Base-by-base conservation (phyloP, 176 grass and related monocot genomes). In the Canna indica region DNA sequence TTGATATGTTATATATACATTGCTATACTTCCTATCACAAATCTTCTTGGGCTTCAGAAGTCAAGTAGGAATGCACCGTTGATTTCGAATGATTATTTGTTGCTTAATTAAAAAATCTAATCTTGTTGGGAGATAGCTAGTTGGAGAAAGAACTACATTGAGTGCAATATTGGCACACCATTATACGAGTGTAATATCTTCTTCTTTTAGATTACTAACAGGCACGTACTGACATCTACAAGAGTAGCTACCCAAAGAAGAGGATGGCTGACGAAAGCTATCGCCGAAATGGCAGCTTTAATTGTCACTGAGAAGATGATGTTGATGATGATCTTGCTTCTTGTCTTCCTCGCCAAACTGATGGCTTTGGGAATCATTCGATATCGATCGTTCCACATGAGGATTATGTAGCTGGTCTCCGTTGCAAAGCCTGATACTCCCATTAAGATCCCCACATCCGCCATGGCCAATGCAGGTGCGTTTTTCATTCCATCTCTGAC, bases 341-440 rank as follows among this genome's bases (percentile, higher is more conserved):
- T 84, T 1, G 76, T 61, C 28, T 64, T 60, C 30, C 81, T 71
- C 12, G 83, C 86, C 32, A 94, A 52, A 61, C 16, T 28, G 6
- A 89, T 52, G 2, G 81, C 86, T 4, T 76, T 64, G 4, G 81
- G 81, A 11, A 94, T 78, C 68, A 82, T 67, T 15, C 71, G 58
- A 8, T n/a, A n/a, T n/a, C 89, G 15, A 75, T 94, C 78, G 36
- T 78, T 78, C 25, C 86, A 89, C 90, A 94, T 89, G 68, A 94
- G 86, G 11, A 75, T 84, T 7, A 85, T 80, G 73, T 94, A 75
- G 75, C 83, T 84, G 2, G 83, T 89, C 79, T 94, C 90, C 39
- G 79, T 86, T 7, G 90, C 85, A 0, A 83, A 94, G 1, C 90
- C 83, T 1, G 81, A 84, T 0, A 94, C 15, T 20, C 91, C 87